phyloP scores from a whole-genome alignment of 805 yeast genomes.

The Pichia manshurica region DNA sequence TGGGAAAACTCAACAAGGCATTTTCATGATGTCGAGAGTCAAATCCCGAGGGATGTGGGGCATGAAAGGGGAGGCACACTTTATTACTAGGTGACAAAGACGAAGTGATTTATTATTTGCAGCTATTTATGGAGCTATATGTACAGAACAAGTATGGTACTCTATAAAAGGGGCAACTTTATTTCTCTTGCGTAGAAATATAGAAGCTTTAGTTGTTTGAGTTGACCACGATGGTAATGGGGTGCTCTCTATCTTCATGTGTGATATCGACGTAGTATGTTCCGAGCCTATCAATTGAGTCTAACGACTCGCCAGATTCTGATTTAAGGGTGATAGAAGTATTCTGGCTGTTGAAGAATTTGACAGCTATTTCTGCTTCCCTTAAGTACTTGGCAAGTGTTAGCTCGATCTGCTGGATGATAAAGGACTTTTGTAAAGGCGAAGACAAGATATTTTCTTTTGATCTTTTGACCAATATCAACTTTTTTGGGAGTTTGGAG shows the following conservation, averaged over 20 bases:
- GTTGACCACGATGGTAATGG: constrained; percentile 21
- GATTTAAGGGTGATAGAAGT: constrained; percentile 16
- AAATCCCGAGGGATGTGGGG: too few species aligned
- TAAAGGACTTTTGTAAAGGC: constrained; percentile 8
- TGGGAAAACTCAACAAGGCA: constrained; percentile 2
- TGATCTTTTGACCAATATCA: constrained; percentile 25
- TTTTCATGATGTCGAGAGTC: background rate
- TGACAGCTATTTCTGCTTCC: constrained; percentile 14
- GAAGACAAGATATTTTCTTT: constrained; percentile 16
- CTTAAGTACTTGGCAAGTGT: constrained; percentile 9
- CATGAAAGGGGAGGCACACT: too few species aligned
- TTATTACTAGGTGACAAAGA: too few species aligned
- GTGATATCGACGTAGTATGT: constrained; percentile 20
- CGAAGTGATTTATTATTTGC: background rate
- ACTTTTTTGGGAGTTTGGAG: constrained; percentile 24
- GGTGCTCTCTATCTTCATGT: constrained; percentile 17
- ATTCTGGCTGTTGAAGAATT: constrained; percentile 21
- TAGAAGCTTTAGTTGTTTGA: background rate
- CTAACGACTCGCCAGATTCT: constrained; percentile 15
- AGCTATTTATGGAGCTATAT: background rate
- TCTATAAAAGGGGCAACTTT: background rate
- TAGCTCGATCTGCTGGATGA: constrained; percentile 11
- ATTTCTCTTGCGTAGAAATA: too few species aligned
- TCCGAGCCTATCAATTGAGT: constrained; percentile 19
- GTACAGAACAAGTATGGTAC: constrained; percentile 3